phyloP scores from a whole-genome alignment of 2,329 filamentous ascomycete genomes.

The Colletotrichum incanum region DNA sequence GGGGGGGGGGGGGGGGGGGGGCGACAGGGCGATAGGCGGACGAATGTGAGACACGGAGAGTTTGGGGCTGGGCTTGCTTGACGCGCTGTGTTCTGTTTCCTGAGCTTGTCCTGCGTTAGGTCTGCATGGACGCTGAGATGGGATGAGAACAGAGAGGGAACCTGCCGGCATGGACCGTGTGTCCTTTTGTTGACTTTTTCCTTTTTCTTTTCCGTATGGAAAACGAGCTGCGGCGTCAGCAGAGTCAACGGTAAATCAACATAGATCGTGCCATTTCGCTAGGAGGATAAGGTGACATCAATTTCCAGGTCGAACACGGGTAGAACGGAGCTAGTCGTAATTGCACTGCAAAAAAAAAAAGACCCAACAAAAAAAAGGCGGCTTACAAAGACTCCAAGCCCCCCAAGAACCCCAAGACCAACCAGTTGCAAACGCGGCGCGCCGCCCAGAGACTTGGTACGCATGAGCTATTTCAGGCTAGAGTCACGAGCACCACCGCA shows the following conservation, averaged over 20 bases:
- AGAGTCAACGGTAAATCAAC: neutral
- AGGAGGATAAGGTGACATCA: neutral
- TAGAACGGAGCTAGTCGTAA: neutral
- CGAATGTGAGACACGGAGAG: constrained; percentile 35
- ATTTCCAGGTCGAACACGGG: constrained; percentile 6
- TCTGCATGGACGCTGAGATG: neutral
- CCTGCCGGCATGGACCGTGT: neutral
- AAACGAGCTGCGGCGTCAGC: neutral
- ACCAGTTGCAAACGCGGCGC: constrained; percentile 22
- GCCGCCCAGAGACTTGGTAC: constrained; percentile 37
- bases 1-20: neutral
- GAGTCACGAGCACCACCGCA: constrained; percentile 41
- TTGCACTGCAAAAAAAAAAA: neutral
- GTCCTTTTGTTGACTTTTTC: neutral
- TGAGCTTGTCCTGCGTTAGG: constrained; percentile 1
- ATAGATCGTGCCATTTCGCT: neutral
- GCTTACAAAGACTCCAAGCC: constrained; percentile 16
- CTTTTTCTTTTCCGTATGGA: neutral
- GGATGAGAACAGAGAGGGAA: neutral
- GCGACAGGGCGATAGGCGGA: constrained; percentile 6
- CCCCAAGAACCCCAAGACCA: constrained; percentile 1
- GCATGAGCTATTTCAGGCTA: constrained; percentile 39
- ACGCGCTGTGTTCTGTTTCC: constrained; percentile 30
- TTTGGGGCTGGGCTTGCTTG: constrained; percentile 30
- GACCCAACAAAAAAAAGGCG: constrained; percentile 6